phyloP scores from a whole-genome alignment of 768 basidiomycete species.

The button mushroom (Agaricus bisporus) region DNA sequence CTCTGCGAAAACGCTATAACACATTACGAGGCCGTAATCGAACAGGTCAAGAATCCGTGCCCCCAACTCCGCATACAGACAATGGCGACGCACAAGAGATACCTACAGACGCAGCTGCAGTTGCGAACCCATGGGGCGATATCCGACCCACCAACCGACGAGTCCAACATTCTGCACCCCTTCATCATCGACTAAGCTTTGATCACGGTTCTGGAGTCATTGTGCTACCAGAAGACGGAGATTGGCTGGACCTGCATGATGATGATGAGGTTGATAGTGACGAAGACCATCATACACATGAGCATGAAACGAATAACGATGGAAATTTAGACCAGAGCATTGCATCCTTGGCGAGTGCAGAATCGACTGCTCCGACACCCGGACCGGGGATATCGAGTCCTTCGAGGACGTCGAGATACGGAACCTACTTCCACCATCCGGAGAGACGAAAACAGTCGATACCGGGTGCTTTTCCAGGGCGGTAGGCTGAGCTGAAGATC shows the following conservation, averaged over 20 bases:
- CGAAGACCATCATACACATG: background rate
- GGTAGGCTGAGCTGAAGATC: background rate
- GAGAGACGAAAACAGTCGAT: slow-evolving; percentile 55
- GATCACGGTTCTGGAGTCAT: slow-evolving; percentile 87
- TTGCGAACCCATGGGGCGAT: slow-evolving; percentile 64
- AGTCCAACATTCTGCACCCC: slow-evolving; percentile 12
- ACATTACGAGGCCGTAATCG: slow-evolving; percentile 17
- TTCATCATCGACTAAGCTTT: slow-evolving; percentile 69
- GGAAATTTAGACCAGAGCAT: slow-evolving; percentile 22
- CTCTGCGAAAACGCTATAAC: slow-evolving; percentile 68
- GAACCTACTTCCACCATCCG: slow-evolving; percentile 85
- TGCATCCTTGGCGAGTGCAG: slow-evolving; percentile 21
- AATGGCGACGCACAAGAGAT: background rate
- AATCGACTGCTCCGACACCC: slow-evolving; percentile 9
- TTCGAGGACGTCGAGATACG: slow-evolving; percentile 52
- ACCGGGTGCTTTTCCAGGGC: slow-evolving; percentile 54
- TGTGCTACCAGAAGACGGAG: slow-evolving; percentile 71
- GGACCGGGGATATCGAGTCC: slow-evolving; percentile 21
- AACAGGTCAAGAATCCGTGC: slow-evolving; percentile 4
- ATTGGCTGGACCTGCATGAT: slow-evolving; percentile 54
- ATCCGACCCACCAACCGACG: slow-evolving; percentile 18
- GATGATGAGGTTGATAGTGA: slow-evolving; percentile 17
- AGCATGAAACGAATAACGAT: background rate
- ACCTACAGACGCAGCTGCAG: slow-evolving; percentile 17
- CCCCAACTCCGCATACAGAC: background rate